Percentiles rank a stretch among this genome's conserved stretches.
Evolutionary conservation across 2,329 filamentous ascomycete genomes (phyloP).

Genomic region (Coleophoma eucalyptorum): DNA sequence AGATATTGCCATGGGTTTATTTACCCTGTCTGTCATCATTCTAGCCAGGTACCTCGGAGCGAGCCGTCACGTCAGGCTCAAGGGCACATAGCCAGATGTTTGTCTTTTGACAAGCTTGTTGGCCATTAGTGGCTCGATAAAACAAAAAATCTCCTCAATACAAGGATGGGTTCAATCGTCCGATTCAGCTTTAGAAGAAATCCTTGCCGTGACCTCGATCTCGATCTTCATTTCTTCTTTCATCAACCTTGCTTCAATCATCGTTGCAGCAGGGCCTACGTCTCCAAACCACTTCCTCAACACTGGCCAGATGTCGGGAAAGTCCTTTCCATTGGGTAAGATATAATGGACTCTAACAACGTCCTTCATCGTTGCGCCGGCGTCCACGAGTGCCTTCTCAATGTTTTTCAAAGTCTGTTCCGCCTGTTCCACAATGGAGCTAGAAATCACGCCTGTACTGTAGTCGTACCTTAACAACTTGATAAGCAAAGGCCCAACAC

Average conservation of each 20-base stretch:
- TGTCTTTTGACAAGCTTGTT: too few species aligned
- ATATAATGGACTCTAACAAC: constrained; percentile 50
- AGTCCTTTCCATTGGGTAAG: constrained; percentile 42
- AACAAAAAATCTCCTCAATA: too few species aligned
- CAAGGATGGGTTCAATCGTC: too few species aligned
- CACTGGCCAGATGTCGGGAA: constrained; percentile 45
- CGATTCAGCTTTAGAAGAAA: too few species aligned
- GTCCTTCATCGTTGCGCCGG: constrained; percentile 38
- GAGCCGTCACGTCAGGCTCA: too few species aligned
- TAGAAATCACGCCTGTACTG: constrained; percentile 39
- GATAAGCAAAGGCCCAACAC: not conserved
- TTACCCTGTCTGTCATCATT: too few species aligned
- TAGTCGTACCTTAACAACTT: constrained; percentile 43
- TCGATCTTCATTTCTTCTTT: constrained; percentile 40
- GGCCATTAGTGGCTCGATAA: too few species aligned
- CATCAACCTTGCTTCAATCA: constrained; percentile 47
- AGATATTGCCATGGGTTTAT: too few species aligned
- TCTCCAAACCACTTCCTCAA: constrained; percentile 43
- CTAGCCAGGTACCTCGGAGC: too few species aligned
- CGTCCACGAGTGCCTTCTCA: constrained; percentile 37
- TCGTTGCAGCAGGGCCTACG: constrained; percentile 48
- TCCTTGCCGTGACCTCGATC: constrained; percentile 19
- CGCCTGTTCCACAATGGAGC: constrained; percentile 41
- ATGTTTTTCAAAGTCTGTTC: constrained; percentile 48
- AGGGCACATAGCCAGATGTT: too few species aligned